Conservation (phyloP, 106 monocot species). For the Cymbidium sinense region DNA sequence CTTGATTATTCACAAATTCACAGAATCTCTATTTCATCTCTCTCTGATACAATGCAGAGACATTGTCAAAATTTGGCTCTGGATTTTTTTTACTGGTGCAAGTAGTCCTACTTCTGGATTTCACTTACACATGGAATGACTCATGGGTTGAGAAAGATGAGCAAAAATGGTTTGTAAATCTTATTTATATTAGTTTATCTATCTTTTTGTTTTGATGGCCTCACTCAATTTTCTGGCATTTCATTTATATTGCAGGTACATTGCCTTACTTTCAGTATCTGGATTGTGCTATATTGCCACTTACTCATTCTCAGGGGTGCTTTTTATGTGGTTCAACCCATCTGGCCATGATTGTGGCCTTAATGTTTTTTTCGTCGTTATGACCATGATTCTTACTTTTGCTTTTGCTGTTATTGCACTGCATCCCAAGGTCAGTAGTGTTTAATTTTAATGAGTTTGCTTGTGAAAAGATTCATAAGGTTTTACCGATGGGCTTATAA, state of each 20-base stretch:
- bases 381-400: constrained; percentile 87
- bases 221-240: not conserved
- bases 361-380: constrained; percentile 85
- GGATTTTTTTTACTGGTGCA: constrained; percentile 89
- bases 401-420: constrained; percentile 68
- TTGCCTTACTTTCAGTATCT: constrained; percentile 67
- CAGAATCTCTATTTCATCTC: not conserved
- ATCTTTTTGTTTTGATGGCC: not conserved
- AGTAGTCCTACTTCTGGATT: constrained; percentile 81
- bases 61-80: constrained; percentile 84
- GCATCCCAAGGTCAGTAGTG: constrained; percentile 64
- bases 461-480: not conserved
- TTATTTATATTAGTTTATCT: not conserved
- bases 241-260: constrained; percentile 49
- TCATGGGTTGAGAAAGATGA: constrained; percentile 95
- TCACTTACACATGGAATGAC: constrained; percentile 81
- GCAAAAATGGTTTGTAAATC: constrained; percentile 57
- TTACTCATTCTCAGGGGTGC: constrained; percentile 65
- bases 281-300: constrained; percentile 71
- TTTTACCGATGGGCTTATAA: not conserved
- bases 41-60: constrained; percentile 33
- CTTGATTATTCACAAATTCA: not conserved
- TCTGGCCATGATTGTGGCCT: constrained; percentile 85
- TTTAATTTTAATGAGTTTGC: not conserved
- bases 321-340: constrained; percentile 95